Percentiles rank a stretch among this genome's conserved stretches.
These are phyloP conservation scores for Melampsora occidentalis DNA, from an alignment of 1,284 basidiomycete species.

Conservation along the genomic window DNA sequence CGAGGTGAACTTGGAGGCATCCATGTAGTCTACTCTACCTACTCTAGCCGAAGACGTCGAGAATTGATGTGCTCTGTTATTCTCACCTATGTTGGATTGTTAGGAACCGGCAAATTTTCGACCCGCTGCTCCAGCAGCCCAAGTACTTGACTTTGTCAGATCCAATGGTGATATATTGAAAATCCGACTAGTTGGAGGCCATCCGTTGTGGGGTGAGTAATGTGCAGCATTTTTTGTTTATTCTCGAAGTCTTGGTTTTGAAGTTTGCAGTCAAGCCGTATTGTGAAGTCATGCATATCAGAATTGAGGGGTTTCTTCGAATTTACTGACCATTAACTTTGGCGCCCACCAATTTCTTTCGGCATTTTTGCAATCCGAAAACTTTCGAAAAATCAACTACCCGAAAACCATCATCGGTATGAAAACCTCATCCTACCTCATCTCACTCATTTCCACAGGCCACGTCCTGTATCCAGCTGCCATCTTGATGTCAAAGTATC, in stretches of 20 bases:
- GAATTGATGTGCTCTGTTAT: no score
- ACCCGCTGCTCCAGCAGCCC: conserved; percentile 14
- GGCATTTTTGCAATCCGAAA: background rate
- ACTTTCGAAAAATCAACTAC: no score
- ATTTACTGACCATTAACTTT: background rate
- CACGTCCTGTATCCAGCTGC: conserved; percentile 39
- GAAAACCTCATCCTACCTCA: background rate
- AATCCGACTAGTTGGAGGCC: conserved; percentile 27
- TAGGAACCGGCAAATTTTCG: conserved; percentile 31
- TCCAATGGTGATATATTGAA: conserved; percentile 12
- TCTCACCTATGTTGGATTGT: no score
- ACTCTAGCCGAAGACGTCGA: no score
- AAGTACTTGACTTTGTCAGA: conserved; percentile 10
- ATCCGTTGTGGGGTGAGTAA: conserved; percentile 36
- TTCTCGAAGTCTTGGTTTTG: no score
- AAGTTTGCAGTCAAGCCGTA: background rate
- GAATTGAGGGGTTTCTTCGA: background rate
- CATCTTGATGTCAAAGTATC: conserved; percentile 17
- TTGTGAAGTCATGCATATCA: background rate
- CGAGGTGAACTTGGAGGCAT: no score
- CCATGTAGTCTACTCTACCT: no score
- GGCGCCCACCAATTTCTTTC: background rate
- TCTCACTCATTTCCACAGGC: background rate
- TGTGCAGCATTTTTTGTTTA: background rate
- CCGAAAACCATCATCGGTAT: background rate